Conservation (phyloP, 768 basidiomycete genomes). For the Filobasidium floriforme region DNA sequence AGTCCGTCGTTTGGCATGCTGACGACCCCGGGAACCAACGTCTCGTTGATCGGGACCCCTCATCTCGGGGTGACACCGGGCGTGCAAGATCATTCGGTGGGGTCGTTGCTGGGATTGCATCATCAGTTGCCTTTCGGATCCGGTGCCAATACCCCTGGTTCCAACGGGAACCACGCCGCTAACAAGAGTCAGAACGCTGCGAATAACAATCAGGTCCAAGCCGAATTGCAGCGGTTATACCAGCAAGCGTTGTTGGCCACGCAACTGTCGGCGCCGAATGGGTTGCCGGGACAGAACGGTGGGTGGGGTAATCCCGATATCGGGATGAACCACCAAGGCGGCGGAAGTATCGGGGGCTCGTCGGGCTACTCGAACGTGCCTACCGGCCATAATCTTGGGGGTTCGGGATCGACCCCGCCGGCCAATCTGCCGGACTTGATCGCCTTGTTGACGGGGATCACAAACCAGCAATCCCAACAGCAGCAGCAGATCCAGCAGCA, state of each 20-base stretch:
- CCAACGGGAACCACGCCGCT: background rate
- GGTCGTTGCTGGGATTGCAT: background rate
- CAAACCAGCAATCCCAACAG: background rate
- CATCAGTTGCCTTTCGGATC: background rate
- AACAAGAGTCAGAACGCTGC: background rate
- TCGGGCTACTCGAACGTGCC: background rate
- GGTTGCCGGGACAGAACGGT: background rate
- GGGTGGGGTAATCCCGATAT: background rate
- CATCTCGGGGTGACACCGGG: background rate
- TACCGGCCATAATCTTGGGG: background rate
- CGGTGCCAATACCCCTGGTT: background rate
- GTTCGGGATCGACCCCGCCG: constrained; percentile 3
- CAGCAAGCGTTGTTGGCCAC: constrained; percentile 1
- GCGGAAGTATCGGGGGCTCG: background rate
- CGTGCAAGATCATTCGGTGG: background rate
- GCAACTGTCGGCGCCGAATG: background rate
- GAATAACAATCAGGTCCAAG: background rate
- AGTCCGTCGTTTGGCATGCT: background rate
- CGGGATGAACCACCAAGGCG: background rate
- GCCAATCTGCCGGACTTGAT: background rate
- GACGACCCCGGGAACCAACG: constrained; percentile 1
- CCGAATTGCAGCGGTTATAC: background rate
- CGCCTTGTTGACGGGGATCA: constrained; percentile 9
- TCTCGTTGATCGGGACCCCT: background rate
- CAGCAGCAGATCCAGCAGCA: background rate